These are phyloP conservation scores for Dalbergia oliveri DNA, from an alignment of 306 rosid species.

Conservation along the genomic window DNA sequence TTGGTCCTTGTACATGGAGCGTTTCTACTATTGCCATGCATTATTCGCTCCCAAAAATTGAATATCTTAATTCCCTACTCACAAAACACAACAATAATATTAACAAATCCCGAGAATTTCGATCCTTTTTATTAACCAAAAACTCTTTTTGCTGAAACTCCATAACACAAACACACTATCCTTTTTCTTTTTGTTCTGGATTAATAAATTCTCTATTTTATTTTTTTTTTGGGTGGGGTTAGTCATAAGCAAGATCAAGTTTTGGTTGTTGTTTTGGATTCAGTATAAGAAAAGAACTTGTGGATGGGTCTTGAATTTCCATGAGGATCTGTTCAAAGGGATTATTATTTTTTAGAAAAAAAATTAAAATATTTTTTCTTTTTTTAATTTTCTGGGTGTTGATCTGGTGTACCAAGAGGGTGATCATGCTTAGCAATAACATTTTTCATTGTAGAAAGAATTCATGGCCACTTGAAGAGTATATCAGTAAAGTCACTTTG, in stretches of 20 bases:
- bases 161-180: neutral
- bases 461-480: slow-evolving; percentile 95
- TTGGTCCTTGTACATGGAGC: too few species aligned
- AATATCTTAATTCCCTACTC: slow-evolving; percentile 24
- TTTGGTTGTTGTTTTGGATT: slow-evolving; percentile 29
- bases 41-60: slow-evolving; percentile 7
- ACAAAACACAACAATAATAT: too few species aligned
- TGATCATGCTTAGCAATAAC: slow-evolving; percentile 71
- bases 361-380: too few species aligned
- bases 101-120: neutral
- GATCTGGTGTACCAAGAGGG: slow-evolving; percentile 11
- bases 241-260: slow-evolving; percentile 29
- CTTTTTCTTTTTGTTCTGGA: neutral
- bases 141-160: slow-evolving; percentile 14
- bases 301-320: neutral
- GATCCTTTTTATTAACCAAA: neutral
- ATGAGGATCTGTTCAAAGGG: slow-evolving; percentile 12
- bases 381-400: neutral
- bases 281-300: neutral
- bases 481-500: slow-evolving; percentile 76
- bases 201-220: neutral
- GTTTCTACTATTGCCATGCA: slow-evolving; percentile 43
- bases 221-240: neutral
- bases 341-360: neutral
- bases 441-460: slow-evolving; percentile 84